Evolutionary conservation across 257 asterid genomes (phyloP).

Genomic region (Scutellaria galericulata): DNA sequence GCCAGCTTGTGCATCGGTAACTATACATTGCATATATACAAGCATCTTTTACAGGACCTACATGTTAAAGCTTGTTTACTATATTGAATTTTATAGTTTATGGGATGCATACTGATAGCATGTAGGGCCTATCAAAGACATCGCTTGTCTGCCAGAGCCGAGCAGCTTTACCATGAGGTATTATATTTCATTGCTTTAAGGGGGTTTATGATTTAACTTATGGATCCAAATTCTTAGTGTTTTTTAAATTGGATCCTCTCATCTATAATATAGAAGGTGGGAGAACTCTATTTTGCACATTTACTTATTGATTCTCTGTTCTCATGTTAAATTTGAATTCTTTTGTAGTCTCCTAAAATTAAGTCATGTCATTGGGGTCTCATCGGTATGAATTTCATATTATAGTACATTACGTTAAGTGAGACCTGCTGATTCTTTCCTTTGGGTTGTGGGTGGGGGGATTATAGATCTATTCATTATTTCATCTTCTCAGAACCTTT

Average conservation of each 20-base stretch:
- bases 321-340: constrained; percentile 28
- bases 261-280: constrained; percentile 7
- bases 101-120: constrained; percentile 64
- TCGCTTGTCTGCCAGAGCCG: constrained; percentile 71
- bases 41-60: constrained; percentile 42
- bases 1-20: constrained; percentile 79
- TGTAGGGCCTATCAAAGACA: constrained; percentile 51
- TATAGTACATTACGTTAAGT: not conserved
- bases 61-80: constrained; percentile 59
- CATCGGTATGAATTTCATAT: not conserved
- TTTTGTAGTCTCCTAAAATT: constrained; percentile 8
- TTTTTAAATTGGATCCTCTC: constrained; percentile 9
- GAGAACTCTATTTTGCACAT: constrained; percentile 10
- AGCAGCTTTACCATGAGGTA: constrained; percentile 81
- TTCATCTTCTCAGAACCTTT: too few species aligned
- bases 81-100: constrained; percentile 70
- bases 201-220: constrained; percentile 17
- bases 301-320: constrained; percentile 8
- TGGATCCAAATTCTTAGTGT: not conserved
- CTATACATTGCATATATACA: constrained; percentile 48
- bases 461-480: too few species aligned
- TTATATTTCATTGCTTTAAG: constrained; percentile 31
- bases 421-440: too few species aligned
- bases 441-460: too few species aligned
- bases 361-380: not conserved